Conservation (phyloP, 139 green algal species). For the Chlamydomonas sp. region DNA sequence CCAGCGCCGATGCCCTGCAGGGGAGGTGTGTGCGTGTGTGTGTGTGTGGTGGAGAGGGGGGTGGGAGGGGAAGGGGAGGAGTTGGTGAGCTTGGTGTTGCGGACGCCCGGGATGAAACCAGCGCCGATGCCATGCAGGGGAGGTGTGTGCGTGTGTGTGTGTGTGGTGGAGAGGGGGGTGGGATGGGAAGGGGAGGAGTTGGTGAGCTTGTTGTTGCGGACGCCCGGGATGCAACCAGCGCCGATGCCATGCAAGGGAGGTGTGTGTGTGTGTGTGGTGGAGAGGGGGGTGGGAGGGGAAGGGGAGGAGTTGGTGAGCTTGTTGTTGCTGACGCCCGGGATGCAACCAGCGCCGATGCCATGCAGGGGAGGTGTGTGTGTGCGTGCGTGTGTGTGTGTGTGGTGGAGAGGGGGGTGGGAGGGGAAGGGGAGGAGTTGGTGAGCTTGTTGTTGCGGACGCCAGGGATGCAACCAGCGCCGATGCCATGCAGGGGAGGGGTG, state of each 20-base stretch:
- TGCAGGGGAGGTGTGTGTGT: no score
- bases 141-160: not conserved
- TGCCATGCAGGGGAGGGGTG: constrained; percentile 54
- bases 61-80: not conserved
- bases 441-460: constrained; percentile 81
- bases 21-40: no score
- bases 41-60: not conserved
- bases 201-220: not conserved
- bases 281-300: no score
- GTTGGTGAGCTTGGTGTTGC: constrained; percentile 61
- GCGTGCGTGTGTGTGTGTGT: no score
- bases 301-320: not conserved
- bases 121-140: constrained; percentile 76
- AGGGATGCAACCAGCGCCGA: constrained; percentile 86
- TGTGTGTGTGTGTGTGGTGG: no score
- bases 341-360: no score
- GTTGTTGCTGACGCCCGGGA: no score
- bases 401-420: not conserved
- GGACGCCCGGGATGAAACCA: constrained; percentile 83
- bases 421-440: not conserved
- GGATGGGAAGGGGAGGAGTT: no score
- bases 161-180: not conserved
- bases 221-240: no score
- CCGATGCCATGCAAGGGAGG: no score
- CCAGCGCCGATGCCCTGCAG: no score